Evolutionary conservation across 2,329 filamentous ascomycete species (phyloP), one percentile per base, ranked within the genome.

Genomic region (Aurifilum marmelostoma): DNA sequence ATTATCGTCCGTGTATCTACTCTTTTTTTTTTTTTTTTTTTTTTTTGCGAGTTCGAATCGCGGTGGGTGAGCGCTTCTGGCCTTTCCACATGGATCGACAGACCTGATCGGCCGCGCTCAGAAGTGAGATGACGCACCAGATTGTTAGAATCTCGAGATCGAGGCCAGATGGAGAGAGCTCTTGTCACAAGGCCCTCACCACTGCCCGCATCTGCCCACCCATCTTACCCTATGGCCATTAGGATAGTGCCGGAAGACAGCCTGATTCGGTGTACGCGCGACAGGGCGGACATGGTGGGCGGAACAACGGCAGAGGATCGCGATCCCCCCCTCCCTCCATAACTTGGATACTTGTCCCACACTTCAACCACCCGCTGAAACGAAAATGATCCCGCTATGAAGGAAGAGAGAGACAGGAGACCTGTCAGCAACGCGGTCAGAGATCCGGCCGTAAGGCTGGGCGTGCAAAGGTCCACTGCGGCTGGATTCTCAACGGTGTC

Each of bases 401-500:
- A 47, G 43, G 43, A 47, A 47, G 18, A 47, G 18, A n/a, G 16
- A n/a, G 9, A n/a, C 3, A 47, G 21, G 8, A 47, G 50, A 27
- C 2, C 14, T 8, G 52, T 29, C 52, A 56, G 27, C 24, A 27
- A 16, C 24, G 12, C 14, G 52, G 24, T 32, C 52, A 56, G 50
- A 32, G 52, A 32, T 27, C 24, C 52, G 52, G 52, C 27, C 14
- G 12, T 56, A 56, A 56, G 52, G 52, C 52, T 56, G 27, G 24
- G 14, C 32, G 52, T 16, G 52, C 18, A 47, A n/a, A 11, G n/a
- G 27, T 56, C 52, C 52, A 32, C 52, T 56, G 52, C 52, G 24
- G 24, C 14, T 56, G 52, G 52, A 29, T 56, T 56, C 43, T 47
- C 52, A 56, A 56, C 52, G 52, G 50, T 27, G 50, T n/a, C 24